Base-by-base conservation (phyloP, 2,329 filamentous ascomycete genomes). In the Calonectria pauciramosa region DNA sequence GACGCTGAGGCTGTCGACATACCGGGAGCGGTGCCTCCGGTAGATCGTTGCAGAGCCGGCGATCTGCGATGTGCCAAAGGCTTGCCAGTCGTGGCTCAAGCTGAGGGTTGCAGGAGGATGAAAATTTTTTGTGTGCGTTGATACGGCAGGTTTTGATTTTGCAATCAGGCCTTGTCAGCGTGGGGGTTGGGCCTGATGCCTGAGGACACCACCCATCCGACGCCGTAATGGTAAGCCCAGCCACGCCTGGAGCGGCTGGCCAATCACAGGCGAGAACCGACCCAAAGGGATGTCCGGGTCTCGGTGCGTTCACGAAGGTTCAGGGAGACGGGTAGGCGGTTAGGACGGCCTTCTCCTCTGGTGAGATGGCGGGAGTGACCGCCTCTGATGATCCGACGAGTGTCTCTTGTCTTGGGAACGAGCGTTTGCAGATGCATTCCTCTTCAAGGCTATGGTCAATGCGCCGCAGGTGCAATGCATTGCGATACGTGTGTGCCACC, bases 141-240 rank as follows among this genome's bases (percentile, higher is more conserved):
- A 81, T 80, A 81, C 75, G 77, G 73, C 71, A 71, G 75, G 77
- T 78, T 81, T 81, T 79, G 76, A 79, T 76, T 81, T 81, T 79
- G 79, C 79, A 80, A 81, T 80, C 75, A 74, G 67, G 56, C 68
- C 79, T 75, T 77, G 79, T 81, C 78, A 81, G 78, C 80, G 80
- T 81, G 80, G 80, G 80, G 79, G 79, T 74, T 34, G 75, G 28
- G 41, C 34, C 64, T n/a, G 71, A 66, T 73, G 71, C 71, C 71
- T 73, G 71, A 73, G 71, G 71, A 47, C 38, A 20, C 14, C 64
- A 68, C 20, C 56, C 23, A 13, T 28, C 65, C 71, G 49, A 76
- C 66, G 74, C 79, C 66, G 64, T 78, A 75, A 71, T 75, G 56
- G 70, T 32, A 65, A 28, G 13, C 34, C 64, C 41, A 44, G 69